These are phyloP conservation scores for Trichophyton equinum DNA, from an alignment of 2,329 filamentous ascomycete genomes.

Conservation along the genomic window DNA sequence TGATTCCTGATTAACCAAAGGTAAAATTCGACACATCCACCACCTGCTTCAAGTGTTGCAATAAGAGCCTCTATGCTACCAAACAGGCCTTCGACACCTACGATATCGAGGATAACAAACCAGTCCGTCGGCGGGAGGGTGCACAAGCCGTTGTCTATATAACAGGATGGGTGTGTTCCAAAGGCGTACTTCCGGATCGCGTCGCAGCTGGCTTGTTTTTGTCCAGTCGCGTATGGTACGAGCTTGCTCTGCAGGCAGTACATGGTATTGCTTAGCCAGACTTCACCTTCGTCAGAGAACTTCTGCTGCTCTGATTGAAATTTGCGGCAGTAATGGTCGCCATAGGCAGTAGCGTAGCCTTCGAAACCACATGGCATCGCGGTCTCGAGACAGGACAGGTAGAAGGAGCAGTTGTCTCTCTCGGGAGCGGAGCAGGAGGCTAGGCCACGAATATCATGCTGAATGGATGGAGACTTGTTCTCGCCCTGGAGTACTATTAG, in stretches of 20 bases:
- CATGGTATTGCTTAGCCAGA: slow-evolving; percentile 20
- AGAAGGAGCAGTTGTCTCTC: slow-evolving; percentile 20
- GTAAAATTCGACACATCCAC: slow-evolving; percentile 8
- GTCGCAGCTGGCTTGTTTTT: slow-evolving; percentile 11
- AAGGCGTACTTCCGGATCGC: slow-evolving; percentile 15
- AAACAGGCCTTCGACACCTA: slow-evolving; percentile 7
- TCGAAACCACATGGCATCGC: slow-evolving; percentile 16
- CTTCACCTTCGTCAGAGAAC: slow-evolving; percentile 15
- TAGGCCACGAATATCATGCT: background rate
- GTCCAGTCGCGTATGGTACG: slow-evolving; percentile 15
- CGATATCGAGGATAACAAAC: slow-evolving; percentile 13
- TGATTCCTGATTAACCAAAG: slow-evolving; percentile 5
- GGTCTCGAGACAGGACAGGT: slow-evolving; percentile 17
- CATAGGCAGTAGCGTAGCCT: slow-evolving; percentile 23
- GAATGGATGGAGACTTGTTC: background rate
- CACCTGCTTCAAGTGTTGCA: slow-evolving; percentile 4
- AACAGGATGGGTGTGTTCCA: slow-evolving; percentile 16
- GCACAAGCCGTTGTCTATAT: slow-evolving; percentile 17
- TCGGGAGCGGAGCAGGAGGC: slow-evolving; percentile 12
- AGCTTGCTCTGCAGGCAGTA: slow-evolving; percentile 20
- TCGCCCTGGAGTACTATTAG: background rate
- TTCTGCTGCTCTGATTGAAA: slow-evolving; percentile 11
- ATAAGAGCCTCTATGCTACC: slow-evolving; percentile 4
- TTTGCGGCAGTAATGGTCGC: slow-evolving; percentile 19
- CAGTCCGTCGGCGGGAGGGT: slow-evolving; percentile 15